Conservation (phyloP, 176 grass and related monocot genomes). For the Rhynchospora pubera region DNA sequence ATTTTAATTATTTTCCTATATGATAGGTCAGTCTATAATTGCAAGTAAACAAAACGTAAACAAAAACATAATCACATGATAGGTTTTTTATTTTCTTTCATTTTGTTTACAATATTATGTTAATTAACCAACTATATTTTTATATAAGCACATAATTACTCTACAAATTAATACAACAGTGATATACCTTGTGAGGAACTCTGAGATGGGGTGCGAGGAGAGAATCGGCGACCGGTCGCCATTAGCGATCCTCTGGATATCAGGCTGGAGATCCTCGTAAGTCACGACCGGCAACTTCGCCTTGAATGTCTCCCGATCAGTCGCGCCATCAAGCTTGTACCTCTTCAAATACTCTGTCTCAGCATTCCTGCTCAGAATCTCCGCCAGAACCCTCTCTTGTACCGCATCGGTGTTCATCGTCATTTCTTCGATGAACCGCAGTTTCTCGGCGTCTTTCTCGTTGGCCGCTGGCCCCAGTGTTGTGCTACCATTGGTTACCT, state of each 20-base stretch:
- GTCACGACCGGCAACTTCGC: slow-evolving; percentile 66
- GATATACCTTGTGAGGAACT: slow-evolving; percentile 80
- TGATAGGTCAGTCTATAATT: neutral
- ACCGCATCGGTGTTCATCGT: slow-evolving; percentile 55
- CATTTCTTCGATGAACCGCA: slow-evolving; percentile 85
- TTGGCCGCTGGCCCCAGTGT: slow-evolving; percentile 36
- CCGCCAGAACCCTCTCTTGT: slow-evolving; percentile 68
- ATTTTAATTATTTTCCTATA: no score
- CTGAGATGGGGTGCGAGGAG: slow-evolving; percentile 73
- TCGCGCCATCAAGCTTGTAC: slow-evolving; percentile 40
- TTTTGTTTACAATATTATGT: neutral
- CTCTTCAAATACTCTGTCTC: slow-evolving; percentile 75
- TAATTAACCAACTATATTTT: neutral
- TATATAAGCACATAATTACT: neutral
- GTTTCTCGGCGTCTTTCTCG: slow-evolving; percentile 67
- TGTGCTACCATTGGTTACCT: slow-evolving; percentile 21
- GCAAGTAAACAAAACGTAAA: neutral
- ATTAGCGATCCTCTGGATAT: slow-evolving; percentile 85
- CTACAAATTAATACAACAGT: neutral
- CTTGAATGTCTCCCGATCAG: slow-evolving; percentile 62
- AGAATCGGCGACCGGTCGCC: slow-evolving; percentile 80
- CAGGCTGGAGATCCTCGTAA: slow-evolving; percentile 89
- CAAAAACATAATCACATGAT: neutral
- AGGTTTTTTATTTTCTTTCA: neutral
- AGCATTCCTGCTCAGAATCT: slow-evolving; percentile 73